These are phyloP conservation scores for Phytophthora pinifolia DNA, from an alignment of 352 stramenopile species.

Conservation along the genomic window DNA sequence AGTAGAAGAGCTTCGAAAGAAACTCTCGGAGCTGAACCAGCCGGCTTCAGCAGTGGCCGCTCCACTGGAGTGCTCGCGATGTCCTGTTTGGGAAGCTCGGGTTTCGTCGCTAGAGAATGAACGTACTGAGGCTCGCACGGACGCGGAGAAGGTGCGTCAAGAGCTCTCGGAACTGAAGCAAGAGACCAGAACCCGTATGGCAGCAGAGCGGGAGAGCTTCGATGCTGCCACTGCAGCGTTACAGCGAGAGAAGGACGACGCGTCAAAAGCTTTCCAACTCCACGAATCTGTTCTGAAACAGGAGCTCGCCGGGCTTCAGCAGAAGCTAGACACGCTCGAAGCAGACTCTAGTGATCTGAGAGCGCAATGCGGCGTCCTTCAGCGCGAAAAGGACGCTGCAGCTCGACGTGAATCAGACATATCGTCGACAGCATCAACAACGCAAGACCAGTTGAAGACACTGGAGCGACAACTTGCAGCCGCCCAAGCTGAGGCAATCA, in stretches of 20 bases:
- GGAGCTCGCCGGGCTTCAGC: slow-evolving; percentile 15
- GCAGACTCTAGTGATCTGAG: slow-evolving; percentile 14
- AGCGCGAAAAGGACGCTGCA: slow-evolving; percentile 13
- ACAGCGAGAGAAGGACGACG: slow-evolving; percentile 19
- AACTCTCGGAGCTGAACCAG: slow-evolving; percentile 7
- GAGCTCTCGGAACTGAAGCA: slow-evolving; percentile 15
- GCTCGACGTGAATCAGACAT: slow-evolving; percentile 3
- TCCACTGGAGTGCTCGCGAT: slow-evolving; percentile 12
- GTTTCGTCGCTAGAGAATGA: slow-evolving; percentile 21
- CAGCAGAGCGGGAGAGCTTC: slow-evolving; percentile 9
- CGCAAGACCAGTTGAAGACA: slow-evolving; percentile 15
- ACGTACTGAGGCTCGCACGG: slow-evolving; percentile 2
- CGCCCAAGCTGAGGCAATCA: slow-evolving; percentile 17
- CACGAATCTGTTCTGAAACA: slow-evolving; percentile 19
- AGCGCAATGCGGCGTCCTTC: slow-evolving; percentile 13
- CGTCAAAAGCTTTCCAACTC: slow-evolving; percentile 8
- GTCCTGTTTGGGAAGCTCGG: slow-evolving; percentile 16
- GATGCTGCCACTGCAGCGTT: neutral
- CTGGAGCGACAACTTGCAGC: slow-evolving; percentile 18
- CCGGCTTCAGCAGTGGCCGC: neutral
- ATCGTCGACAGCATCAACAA: slow-evolving; percentile 4
- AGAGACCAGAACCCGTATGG: neutral
- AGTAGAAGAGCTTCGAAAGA: slow-evolving; percentile 10
- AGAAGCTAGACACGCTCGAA: slow-evolving; percentile 18
- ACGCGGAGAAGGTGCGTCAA: slow-evolving; percentile 15